Evolutionary conservation across 2,329 filamentous ascomycete genomes (phyloP), one percentile per base, ranked within the genome.

Genomic region (Pyrenophora seminiperda): DNA sequence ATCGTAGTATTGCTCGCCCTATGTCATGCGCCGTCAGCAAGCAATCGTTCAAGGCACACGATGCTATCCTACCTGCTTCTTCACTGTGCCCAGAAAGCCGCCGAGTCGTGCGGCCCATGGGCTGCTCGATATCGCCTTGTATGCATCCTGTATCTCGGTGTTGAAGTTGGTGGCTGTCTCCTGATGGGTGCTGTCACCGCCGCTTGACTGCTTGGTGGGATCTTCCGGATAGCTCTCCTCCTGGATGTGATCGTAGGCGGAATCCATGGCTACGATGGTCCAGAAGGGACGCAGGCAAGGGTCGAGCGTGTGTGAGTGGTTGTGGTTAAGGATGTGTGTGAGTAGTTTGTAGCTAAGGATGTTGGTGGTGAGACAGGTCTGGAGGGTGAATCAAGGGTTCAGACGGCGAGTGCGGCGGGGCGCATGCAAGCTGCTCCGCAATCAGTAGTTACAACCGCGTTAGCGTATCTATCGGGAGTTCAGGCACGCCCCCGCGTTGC

Each of bases 201-300:
- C 77, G 29, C 63, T 70, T 30, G 77, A 76, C 58, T 79, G 74
- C 59, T 82, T 79, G 43, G 76, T 72, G 24, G 71, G 62, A 54
- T 83, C 78, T 52, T 79, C 70, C 4, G 77, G 73, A 19, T 77
- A 75, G 62, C 90, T 83, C 72, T 94, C 87, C 77, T 96, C 91
- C 71, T 91, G 87, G 66, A 97, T 96, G 74, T 96, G 91, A 70
- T 99, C 94, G 82, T 97, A 99, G 36, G 92, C 92, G 68, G 95
- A 81, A 83, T 99, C 94, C 94, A 99, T 97, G 43, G 40, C 56
- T 24, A 42, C 43, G 31, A 39, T 19, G 17, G 19, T 34, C 32
- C 42, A 54, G 37, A 49, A 43, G 42, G 19, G 24, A 29, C 15
- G 36, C 43, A 31, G 15, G n/a, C 15, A 10, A n/a, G n/a, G 39